Conservation (phyloP, 2,329 filamentous ascomycete species). For the Monosporascus sp. region DNA sequence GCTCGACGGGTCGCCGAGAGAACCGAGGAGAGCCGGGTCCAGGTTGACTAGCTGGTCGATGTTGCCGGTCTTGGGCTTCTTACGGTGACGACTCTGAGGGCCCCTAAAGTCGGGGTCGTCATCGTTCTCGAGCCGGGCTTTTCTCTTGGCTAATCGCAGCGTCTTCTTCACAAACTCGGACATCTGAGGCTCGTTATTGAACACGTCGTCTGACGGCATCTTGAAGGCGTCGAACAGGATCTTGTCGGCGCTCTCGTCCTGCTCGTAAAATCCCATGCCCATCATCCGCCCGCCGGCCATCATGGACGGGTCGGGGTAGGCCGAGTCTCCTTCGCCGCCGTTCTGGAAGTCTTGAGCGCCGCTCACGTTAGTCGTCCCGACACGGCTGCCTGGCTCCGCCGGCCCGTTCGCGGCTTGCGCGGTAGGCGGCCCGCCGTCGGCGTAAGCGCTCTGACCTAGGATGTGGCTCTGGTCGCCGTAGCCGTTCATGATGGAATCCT, state of each 20-base stretch:
- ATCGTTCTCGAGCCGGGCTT: conserved; percentile 47
- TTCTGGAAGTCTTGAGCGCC: conserved; percentile 10
- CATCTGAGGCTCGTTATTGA: conserved; percentile 41
- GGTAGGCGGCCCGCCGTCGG: conserved; percentile 8
- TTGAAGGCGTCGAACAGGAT: conserved; percentile 58
- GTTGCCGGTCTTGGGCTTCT: conserved; percentile 35
- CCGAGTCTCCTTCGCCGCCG: conserved; percentile 20
- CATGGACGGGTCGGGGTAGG: conserved; percentile 39
- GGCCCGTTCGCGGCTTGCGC: conserved; percentile 10
- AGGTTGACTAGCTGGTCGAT: conserved; percentile 38
- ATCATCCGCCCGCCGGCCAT: conserved; percentile 45
- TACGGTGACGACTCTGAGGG: conserved; percentile 36
- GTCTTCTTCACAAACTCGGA: conserved; percentile 53
- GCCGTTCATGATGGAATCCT: conserved; percentile 27
- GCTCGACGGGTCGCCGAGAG: conserved; percentile 16
- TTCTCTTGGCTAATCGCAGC: conserved; percentile 48
- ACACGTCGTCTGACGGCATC: conserved; percentile 41
- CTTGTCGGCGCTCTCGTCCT: conserved; percentile 51
- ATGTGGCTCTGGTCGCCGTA: conserved; percentile 32
- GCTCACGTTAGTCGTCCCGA: conserved; percentile 24
- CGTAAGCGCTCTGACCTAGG: conserved; percentile 16
- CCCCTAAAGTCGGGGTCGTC: conserved; percentile 50
- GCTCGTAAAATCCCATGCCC: conserved; percentile 58
- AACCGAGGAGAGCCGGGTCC: conserved; percentile 48
- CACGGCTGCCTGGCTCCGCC: conserved; percentile 17